Conservation (phyloP, 2,329 filamentous ascomycete species). For the Pseudogymnoascus sp. region DNA sequence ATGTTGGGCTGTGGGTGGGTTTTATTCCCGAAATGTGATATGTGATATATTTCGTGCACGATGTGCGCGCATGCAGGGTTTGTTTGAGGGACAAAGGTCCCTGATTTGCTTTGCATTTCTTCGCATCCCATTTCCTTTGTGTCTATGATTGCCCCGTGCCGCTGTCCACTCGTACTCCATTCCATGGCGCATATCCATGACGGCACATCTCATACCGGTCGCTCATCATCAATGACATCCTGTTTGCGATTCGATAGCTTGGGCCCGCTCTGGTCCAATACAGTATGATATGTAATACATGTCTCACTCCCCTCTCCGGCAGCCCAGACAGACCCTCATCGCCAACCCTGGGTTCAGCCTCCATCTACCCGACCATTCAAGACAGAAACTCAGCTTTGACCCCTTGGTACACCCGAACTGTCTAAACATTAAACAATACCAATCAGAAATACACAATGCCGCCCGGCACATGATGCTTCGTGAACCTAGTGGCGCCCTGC, state of each 20-base stretch:
- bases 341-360: background rate
- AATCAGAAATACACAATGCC: background rate
- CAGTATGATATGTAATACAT: constrained; percentile 3
- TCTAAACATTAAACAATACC: background rate
- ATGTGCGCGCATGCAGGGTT: background rate
- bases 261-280: background rate
- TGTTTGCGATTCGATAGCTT: background rate
- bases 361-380: background rate
- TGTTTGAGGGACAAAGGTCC: background rate
- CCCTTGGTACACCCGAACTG: background rate
- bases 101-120: background rate
- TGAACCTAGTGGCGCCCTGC: background rate
- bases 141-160: background rate
- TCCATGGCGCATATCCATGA: background rate
- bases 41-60: background rate
- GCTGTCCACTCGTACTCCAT: background rate
- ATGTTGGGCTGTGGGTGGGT: background rate
- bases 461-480: background rate
- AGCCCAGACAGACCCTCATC: background rate
- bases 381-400: background rate
- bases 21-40: background rate
- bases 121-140: background rate
- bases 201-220: constrained; percentile 3
- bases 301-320: constrained; percentile 6
- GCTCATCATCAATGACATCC: constrained; percentile 3